A percentile compares a stretch with the other conserved stretches of the same genome.
Evolutionary conservation across 2,329 filamentous ascomycete species (phyloP).

Genomic region (Blastomyces silverae): DNA sequence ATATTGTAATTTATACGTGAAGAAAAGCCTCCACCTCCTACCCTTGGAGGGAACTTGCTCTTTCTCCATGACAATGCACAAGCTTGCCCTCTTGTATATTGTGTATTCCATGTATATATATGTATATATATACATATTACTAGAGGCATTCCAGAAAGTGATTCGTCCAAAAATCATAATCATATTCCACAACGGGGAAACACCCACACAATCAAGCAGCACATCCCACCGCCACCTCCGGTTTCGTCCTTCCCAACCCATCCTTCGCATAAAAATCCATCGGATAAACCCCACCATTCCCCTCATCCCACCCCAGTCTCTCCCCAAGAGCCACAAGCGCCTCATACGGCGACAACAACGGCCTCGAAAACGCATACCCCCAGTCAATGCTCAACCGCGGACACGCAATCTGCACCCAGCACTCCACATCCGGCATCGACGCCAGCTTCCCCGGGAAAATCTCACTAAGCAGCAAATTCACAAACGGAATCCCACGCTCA

Average conservation of each 20-base stretch:
- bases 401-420: slow-evolving; percentile 97
- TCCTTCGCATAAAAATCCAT: slow-evolving; percentile 99
- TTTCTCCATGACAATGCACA: background rate
- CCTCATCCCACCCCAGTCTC: slow-evolving; percentile 64
- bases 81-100: background rate
- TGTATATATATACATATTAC: background rate
- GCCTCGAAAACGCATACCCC: slow-evolving; percentile 90
- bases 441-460: slow-evolving; percentile 95
- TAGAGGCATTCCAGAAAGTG: background rate
- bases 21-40: background rate
- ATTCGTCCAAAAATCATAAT: background rate
- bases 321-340: slow-evolving; percentile 82
- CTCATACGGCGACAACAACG: slow-evolving; percentile 88
- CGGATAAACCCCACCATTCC: slow-evolving; percentile 64
- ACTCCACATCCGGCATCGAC: slow-evolving; percentile 89
- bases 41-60: background rate
- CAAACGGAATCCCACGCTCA: slow-evolving; percentile 65
- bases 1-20: background rate
- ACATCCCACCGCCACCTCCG: slow-evolving; percentile 23
- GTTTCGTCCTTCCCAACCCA: slow-evolving; percentile 72
- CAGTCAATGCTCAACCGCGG: slow-evolving; percentile 97
- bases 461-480: slow-evolving; percentile 83
- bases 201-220: background rate
- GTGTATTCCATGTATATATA: background rate
- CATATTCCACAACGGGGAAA: background rate